Evolutionary conservation across 148 eudicot species (phyloP).

Genomic region (Selenicereus undatus): DNA sequence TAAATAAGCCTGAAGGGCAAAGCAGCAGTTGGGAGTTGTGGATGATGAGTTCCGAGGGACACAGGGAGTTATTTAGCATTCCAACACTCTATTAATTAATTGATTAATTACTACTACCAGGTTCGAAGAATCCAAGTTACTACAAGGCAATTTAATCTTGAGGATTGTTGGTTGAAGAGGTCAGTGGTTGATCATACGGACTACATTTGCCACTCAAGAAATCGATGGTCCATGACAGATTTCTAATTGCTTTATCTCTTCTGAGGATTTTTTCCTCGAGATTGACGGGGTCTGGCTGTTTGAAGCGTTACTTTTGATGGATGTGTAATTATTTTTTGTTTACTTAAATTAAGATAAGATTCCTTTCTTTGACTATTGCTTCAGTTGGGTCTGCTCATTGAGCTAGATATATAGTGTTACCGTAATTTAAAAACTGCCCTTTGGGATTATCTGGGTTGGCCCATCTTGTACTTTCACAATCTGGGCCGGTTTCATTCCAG

Average conservation of each 20-base stretch:
- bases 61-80: background rate
- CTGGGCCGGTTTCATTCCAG: too few relatives aligned
- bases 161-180: slow-evolving; percentile 6
- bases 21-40: too few relatives aligned
- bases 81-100: background rate
- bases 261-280: background rate
- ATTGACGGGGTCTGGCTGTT: background rate
- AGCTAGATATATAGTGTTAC: background rate
- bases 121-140: background rate
- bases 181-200: slow-evolving; percentile 15
- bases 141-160: too few relatives aligned
- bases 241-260: background rate
- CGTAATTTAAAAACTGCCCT: background rate
- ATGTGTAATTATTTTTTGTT: background rate
- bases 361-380: background rate
- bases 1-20: too few relatives aligned
- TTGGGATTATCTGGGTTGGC: background rate
- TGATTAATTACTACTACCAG: background rate
- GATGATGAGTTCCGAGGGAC: background rate
- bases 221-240: slow-evolving; percentile 5
- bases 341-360: background rate
- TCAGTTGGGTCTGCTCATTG: background rate
- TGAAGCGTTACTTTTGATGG: background rate
- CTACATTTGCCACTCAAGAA: slow-evolving; percentile 18
- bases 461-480: too few relatives aligned